Conservation (phyloP, 1,139 yeast genomes). For the Blastobotrys ciferrii region DNA sequence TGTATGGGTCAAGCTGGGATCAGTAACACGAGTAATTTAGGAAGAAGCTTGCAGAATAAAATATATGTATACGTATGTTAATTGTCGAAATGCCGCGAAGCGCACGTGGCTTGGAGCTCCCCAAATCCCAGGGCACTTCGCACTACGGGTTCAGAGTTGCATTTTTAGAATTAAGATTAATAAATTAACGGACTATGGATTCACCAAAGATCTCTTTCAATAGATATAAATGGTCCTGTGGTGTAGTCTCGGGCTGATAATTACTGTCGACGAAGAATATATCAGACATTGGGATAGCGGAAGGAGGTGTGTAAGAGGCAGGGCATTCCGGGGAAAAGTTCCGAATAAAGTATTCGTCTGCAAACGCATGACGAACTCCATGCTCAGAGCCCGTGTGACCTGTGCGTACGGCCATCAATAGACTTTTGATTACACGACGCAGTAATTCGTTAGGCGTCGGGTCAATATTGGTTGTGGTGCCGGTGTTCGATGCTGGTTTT, state of each 20-base stretch:
- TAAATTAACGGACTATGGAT: neutral
- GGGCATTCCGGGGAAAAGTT: constrained; percentile 6
- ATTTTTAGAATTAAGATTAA: too few species aligned
- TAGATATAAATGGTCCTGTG: neutral
- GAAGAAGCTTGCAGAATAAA: neutral
- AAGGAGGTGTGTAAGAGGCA: neutral
- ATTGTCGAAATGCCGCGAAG: too few species aligned
- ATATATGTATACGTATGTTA: too few species aligned
- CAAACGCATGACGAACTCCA: neutral
- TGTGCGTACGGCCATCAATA: neutral
- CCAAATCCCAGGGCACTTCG: too few species aligned
- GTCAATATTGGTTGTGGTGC: neutral
- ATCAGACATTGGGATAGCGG: neutral
- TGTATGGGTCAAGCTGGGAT: too few species aligned
- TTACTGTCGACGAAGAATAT: neutral
- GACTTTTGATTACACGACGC: neutral
- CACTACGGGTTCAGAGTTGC: too few species aligned
- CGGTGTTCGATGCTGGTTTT: neutral
- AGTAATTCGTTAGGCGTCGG: neutral
- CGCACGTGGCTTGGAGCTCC: too few species aligned
- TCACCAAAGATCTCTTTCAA: constrained; percentile 2
- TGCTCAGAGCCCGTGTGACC: constrained; percentile 1
- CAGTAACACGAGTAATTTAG: too few species aligned
- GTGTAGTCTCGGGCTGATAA: neutral
- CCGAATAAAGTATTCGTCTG: constrained; percentile 1